phyloP scores from a whole-genome alignment of 495 filamentous ascomycete genomes.

The Mycothermus thermophilus region DNA sequence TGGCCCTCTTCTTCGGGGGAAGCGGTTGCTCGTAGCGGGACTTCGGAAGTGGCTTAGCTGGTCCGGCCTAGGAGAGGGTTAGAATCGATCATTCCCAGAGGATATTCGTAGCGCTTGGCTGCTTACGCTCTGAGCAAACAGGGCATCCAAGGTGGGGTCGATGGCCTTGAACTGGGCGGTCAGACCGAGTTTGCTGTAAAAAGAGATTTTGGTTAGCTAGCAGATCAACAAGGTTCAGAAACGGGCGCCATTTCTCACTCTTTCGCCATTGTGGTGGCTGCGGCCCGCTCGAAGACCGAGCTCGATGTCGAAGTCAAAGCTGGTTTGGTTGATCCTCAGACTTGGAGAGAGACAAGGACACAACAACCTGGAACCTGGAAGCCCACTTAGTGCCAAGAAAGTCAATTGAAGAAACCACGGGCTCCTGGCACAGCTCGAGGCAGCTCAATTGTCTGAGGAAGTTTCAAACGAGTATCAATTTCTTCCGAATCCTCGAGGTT shows the following conservation, averaged over 20 bases:
- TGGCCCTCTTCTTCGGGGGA: constrained; percentile 13
- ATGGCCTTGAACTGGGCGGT: constrained; percentile 37
- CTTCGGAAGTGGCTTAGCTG: constrained; percentile 44
- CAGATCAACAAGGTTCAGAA: neutral
- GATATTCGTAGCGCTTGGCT: constrained; percentile 37
- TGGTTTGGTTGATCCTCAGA: no score
- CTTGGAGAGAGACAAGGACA: no score
- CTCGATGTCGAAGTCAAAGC: no score
- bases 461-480: no score
- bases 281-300: no score
- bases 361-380: no score
- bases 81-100: constrained; percentile 6
- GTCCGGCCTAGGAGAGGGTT: constrained; percentile 43
- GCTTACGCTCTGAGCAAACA: constrained; percentile 74
- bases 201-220: neutral
- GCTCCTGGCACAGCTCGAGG: no score
- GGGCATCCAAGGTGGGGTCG: constrained; percentile 61
- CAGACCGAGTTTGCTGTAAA: constrained; percentile 20
- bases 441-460: no score
- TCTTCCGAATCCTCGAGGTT: no score
- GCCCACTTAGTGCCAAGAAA: no score
- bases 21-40: constrained; percentile 32
- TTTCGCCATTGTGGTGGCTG: constrained; percentile 14
- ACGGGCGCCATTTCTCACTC: constrained; percentile 5
- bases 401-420: no score